A percentile compares a stretch with the other conserved stretches of the same genome.
Evolutionary conservation across 257 asterid genomes (phyloP).

Genomic region (Solanum pimpinellifolium): DNA sequence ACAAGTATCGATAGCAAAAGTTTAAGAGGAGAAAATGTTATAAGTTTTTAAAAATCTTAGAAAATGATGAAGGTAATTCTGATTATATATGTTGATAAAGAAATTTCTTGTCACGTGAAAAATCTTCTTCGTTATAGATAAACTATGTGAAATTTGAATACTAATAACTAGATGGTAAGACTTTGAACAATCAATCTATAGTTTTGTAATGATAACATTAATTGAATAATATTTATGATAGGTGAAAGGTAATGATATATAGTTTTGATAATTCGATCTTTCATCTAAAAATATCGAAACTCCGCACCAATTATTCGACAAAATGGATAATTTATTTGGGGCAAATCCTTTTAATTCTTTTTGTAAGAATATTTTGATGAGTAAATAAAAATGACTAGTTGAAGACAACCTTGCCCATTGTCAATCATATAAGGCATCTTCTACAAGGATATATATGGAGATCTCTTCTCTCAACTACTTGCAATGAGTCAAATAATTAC

Average conservation of each 20-base stretch:
- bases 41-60: no score
- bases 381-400: not conserved
- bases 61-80: no score
- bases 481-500: not conserved
- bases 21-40: not conserved
- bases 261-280: not conserved
- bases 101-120: not conserved
- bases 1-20: not conserved
- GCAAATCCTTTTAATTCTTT: not conserved
- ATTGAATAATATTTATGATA: not conserved
- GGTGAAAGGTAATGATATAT: not conserved
- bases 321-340: not conserved
- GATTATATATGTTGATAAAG: not conserved
- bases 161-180: not conserved
- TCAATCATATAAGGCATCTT: slow-evolving; percentile 20
- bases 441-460: slow-evolving; percentile 1
- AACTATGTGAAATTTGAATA: fast-evolving
- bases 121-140: not conserved
- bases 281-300: not conserved
- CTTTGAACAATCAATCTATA: no score
- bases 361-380: not conserved
- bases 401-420: slow-evolving; percentile 3
- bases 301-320: not conserved
- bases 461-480: slow-evolving; percentile 7
- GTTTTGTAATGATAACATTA: not conserved